These are phyloP conservation scores for Oidiodendron maius DNA, from an alignment of 495 filamentous ascomycete genomes.

Conservation along the genomic window DNA sequence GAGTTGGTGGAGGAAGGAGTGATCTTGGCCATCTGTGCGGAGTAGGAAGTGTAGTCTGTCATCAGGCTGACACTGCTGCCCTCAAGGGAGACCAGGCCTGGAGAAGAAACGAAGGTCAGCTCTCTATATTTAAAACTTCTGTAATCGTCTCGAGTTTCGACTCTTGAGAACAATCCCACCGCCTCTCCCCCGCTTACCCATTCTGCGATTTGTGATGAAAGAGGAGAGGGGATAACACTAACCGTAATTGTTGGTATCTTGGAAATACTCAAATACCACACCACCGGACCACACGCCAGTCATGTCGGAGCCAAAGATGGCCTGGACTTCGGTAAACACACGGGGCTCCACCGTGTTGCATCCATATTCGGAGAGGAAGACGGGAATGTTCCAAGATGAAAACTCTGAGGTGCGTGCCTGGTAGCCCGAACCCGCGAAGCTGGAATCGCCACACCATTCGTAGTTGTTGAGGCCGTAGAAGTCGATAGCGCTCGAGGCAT, in stretches of 20 bases:
- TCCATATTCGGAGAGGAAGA: slow-evolving; percentile 96
- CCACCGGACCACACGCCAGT: slow-evolving; percentile 79
- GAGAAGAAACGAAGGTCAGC: too few relatives aligned
- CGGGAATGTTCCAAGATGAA: slow-evolving; percentile 73
- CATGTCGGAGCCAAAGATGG: slow-evolving; percentile 76
- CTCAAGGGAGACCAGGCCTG: background rate
- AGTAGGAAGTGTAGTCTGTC: background rate
- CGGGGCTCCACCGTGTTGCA: slow-evolving; percentile 74
- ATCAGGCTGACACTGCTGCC: background rate
- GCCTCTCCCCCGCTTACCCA: too few relatives aligned
- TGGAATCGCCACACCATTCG: slow-evolving; percentile 69
- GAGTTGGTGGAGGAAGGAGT: background rate
- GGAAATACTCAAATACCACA: slow-evolving; percentile 95
- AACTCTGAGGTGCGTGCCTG: slow-evolving; percentile 73
- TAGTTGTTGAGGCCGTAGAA: slow-evolving; percentile 94
- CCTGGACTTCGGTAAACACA: slow-evolving; percentile 72
- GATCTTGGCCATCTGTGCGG: background rate
- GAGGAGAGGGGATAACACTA: too few relatives aligned
- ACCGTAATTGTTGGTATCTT: slow-evolving; percentile 56
- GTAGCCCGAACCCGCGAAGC: slow-evolving; percentile 66
- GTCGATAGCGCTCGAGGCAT: slow-evolving; percentile 59
- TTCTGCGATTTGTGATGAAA: too few relatives aligned
- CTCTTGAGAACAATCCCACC: too few relatives aligned
- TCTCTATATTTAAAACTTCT: too few relatives aligned
- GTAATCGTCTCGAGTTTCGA: too few relatives aligned